phyloP scores from a whole-genome alignment of 1,139 yeast species.

The Saccharomycopsis crataegensis region DNA sequence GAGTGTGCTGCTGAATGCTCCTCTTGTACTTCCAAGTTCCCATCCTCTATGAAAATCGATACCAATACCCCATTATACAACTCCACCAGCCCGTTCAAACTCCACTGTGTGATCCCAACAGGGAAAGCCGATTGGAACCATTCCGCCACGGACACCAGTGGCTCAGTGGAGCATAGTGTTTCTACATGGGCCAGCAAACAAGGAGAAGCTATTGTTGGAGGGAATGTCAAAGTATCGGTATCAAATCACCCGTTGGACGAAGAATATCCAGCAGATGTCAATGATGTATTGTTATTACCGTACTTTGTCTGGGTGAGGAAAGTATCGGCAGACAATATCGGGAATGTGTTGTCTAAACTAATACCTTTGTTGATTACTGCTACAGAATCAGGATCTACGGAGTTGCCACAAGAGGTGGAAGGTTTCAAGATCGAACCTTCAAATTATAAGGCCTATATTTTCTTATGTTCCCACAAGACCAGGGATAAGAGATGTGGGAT shows the following conservation, averaged over 20 bases:
- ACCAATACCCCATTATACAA: slow-evolving; percentile 54
- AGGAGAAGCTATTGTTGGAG: slow-evolving; percentile 22
- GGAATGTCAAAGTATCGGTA: slow-evolving; percentile 43
- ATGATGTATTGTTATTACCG: slow-evolving; percentile 64
- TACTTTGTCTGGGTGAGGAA: slow-evolving; percentile 66
- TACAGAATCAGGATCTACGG: slow-evolving; percentile 19
- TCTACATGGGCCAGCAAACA: slow-evolving; percentile 37
- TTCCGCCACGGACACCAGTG: slow-evolving; percentile 52
- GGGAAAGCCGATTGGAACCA: slow-evolving; percentile 82
- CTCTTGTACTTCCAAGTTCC: slow-evolving; percentile 45
- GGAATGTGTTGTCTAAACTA: slow-evolving; percentile 38
- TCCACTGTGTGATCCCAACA: slow-evolving; percentile 75
- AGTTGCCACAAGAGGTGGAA: slow-evolving; percentile 7
- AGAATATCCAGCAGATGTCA: slow-evolving; percentile 23
- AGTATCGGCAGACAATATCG: slow-evolving; percentile 40
- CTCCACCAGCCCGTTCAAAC: slow-evolving; percentile 57
- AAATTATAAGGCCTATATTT: slow-evolving; percentile 47
- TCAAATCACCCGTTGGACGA: slow-evolving; percentile 42
- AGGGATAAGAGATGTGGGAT: slow-evolving; percentile 92
- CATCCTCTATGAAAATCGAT: slow-evolving; percentile 50
- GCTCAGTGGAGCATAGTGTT: slow-evolving; percentile 46
- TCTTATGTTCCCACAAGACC: slow-evolving; percentile 82
- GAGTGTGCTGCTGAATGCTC: slow-evolving; percentile 44
- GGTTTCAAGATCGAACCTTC: slow-evolving; percentile 31
- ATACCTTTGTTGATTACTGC: slow-evolving; percentile 32